Percentiles rank a stretch among this genome's conserved stretches.
Evolutionary conservation across 495 filamentous ascomycete species (phyloP).

Genomic region (Neurospora intermedia): DNA sequence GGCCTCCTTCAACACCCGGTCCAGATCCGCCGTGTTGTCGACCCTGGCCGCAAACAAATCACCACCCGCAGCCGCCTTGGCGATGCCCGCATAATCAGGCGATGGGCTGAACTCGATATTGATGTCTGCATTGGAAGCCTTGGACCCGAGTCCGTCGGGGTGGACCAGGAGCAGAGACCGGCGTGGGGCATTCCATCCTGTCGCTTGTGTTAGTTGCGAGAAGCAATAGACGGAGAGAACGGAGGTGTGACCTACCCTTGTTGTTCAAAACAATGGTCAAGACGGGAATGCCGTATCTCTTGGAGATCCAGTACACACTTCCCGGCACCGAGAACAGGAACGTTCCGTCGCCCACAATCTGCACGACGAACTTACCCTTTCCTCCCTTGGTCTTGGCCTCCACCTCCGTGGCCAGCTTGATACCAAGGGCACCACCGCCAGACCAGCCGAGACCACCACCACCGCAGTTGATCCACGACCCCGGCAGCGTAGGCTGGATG

Average conservation of each 20-base stretch:
- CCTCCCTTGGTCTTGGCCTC: conserved; percentile 46
- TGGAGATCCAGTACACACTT: conserved; percentile 85
- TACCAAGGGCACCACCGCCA: conserved; percentile 78
- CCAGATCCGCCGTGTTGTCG: conserved; percentile 49
- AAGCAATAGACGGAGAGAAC: not conserved
- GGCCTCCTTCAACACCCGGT: conserved; percentile 52
- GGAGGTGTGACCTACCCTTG: conserved; percentile 44
- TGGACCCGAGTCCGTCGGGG: conserved; percentile 67
- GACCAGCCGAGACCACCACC: conserved; percentile 93
- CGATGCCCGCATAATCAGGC: conserved; percentile 86
- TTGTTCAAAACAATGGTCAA: conserved; percentile 92
- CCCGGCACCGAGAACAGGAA: conserved; percentile 84
- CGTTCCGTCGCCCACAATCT: conserved; percentile 89
- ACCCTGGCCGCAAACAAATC: conserved; percentile 53
- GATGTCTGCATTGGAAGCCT: conserved; percentile 71
- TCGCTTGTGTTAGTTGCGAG: conserved; percentile 1
- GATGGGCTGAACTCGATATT: conserved; percentile 81
- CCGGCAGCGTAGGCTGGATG: conserved; percentile 62
- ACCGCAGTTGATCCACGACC: conserved; percentile 87
- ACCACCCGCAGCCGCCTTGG: conserved; percentile 77
- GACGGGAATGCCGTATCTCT: conserved; percentile 77
- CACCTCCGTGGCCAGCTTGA: conserved; percentile 70
- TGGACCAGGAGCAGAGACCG: conserved; percentile 71
- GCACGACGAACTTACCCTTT: conserved; percentile 81
- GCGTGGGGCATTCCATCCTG: conserved; percentile 78